Base-by-base conservation (phyloP, 2,329 filamentous ascomycete species). In the Daldinia sp. region DNA sequence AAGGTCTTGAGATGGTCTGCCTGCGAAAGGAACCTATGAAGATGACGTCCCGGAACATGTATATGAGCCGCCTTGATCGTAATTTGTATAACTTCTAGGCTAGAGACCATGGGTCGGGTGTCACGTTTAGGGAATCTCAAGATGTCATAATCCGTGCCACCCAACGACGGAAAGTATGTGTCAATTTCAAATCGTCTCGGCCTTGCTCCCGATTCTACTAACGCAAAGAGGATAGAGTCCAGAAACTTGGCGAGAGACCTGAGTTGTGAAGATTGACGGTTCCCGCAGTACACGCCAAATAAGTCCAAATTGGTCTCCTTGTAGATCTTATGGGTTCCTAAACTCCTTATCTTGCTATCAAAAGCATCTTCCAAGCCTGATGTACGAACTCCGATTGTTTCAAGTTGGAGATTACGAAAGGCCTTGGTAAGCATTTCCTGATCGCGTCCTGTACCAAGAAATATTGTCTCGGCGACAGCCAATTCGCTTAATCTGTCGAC, bases 361-460 rank as follows among this genome's bases (percentile, higher is more conserved):
- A 4, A 4, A 44, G 20, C 20, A 23, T 23, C 2, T 33, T 1
- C 30, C 30, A 33, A 33, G 20, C 3, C 26, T n/a, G 15, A 44
- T 10, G 10, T 30, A 18, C 13, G 35, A 28, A 51, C 6, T 18
- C 48, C 42, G 37, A 73, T 41, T 26, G 6, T 39, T 33, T 70
- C 60, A 9, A 73, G 67, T 10, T 62, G 28, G 41, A 73, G 69
- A 50, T 68, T 68, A n/a, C 59, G 23, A 60, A 71, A 71, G 39
- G 67, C 71, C 15, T 70, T 67, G 28, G 26, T 12, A 6, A 73
- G 65, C 60, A 71, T 61, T 35, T 58, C 42, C 59, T 64, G 63
- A 26, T 67, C 61, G 3, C 59, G 37, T 20, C 66, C 57, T 33
- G 55, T 62, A 13, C 51, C 50, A 35, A 69, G 18, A 26, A 72